These are phyloP conservation scores for Tripterygium wilfordii DNA, from an alignment of 177 flowering plant genomes.

Conservation along the genomic window DNA sequence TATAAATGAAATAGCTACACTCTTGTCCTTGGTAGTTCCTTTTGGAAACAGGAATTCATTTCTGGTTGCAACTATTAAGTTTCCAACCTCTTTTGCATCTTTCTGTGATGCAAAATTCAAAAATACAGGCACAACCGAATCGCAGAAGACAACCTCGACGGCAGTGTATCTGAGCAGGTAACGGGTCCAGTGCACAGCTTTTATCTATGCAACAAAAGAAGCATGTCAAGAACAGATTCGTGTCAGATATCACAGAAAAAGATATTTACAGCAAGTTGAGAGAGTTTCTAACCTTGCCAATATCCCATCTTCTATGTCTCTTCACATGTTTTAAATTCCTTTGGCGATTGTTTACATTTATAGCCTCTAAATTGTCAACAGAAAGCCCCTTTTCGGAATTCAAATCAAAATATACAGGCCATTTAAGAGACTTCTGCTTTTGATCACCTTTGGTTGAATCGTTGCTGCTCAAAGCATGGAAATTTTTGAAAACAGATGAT, in stretches of 20 bases:
- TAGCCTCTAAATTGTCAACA: constrained; percentile 22
- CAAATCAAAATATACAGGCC: constrained; percentile 27
- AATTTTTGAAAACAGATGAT: constrained; percentile 63
- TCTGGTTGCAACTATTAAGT: constrained; percentile 71
- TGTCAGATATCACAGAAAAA: background rate
- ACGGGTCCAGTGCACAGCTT: constrained; percentile 95
- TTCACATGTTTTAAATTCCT: constrained; percentile 53
- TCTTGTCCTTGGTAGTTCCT: constrained; percentile 66
- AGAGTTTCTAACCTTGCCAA: constrained; percentile 52
- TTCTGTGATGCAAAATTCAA: constrained; percentile 77
- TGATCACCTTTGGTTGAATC: constrained; percentile 44
- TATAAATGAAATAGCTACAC: constrained; percentile 68
- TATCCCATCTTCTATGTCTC: constrained; percentile 84
- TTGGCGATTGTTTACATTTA: constrained; percentile 18
- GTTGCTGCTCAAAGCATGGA: constrained; percentile 24
- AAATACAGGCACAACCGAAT: constrained; percentile 82
- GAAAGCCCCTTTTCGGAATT: constrained; percentile 41
- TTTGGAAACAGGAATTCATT: constrained; percentile 73
- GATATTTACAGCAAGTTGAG: constrained; percentile 10
- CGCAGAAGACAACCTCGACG: constrained; percentile 77
- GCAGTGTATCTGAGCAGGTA: constrained; percentile 91
- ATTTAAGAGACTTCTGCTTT: constrained; percentile 43
- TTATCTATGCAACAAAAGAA: constrained; percentile 41
- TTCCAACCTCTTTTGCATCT: constrained; percentile 88
- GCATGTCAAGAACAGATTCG: constrained; percentile 2